Percentiles rank a stretch among this genome's conserved stretches.
phyloP scores from a whole-genome alignment of 495 filamentous ascomycete genomes.

The Cladorrhinum samala region DNA sequence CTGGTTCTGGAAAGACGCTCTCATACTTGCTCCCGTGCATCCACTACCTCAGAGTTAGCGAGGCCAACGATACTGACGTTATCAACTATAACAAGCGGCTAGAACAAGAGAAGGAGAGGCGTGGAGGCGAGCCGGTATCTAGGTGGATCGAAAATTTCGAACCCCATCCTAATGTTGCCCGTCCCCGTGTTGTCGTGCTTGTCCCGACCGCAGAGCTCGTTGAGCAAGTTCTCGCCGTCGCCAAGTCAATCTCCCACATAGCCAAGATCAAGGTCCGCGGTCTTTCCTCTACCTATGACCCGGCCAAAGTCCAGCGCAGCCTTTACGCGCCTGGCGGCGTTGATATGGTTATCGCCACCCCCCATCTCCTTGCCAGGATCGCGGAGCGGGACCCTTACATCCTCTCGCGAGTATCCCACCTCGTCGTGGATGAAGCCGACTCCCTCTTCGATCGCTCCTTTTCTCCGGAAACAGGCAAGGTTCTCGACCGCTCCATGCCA shows the following conservation, averaged over 20 bases:
- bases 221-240: slow-evolving; percentile 70
- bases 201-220: slow-evolving; percentile 94
- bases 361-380: slow-evolving; percentile 80
- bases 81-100: slow-evolving; percentile 45
- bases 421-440: slow-evolving; percentile 92
- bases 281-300: slow-evolving; percentile 68
- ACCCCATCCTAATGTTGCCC: slow-evolving; percentile 62
- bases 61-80: slow-evolving; percentile 54
- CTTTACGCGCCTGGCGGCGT: slow-evolving; percentile 77
- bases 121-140: slow-evolving; percentile 45
- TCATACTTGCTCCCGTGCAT: slow-evolving; percentile 80
- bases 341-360: slow-evolving; percentile 81
- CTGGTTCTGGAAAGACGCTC: slow-evolving; percentile 92
- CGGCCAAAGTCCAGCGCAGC: slow-evolving; percentile 75
- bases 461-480: slow-evolving; percentile 67
- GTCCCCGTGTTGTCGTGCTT: slow-evolving; percentile 78
- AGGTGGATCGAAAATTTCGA: slow-evolving; percentile 44
- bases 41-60: slow-evolving; percentile 74
- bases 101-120: slow-evolving; percentile 39
- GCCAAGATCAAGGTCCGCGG: slow-evolving; percentile 75
- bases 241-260: slow-evolving; percentile 74
- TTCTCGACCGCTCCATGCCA: slow-evolving; percentile 70
- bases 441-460: slow-evolving; percentile 92
- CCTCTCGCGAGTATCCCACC: slow-evolving; percentile 76
- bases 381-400: slow-evolving; percentile 82